These are phyloP conservation scores for Phoenix dactylifera DNA, from an alignment of 176 grass and related monocot species.

Conservation along the genomic window DNA sequence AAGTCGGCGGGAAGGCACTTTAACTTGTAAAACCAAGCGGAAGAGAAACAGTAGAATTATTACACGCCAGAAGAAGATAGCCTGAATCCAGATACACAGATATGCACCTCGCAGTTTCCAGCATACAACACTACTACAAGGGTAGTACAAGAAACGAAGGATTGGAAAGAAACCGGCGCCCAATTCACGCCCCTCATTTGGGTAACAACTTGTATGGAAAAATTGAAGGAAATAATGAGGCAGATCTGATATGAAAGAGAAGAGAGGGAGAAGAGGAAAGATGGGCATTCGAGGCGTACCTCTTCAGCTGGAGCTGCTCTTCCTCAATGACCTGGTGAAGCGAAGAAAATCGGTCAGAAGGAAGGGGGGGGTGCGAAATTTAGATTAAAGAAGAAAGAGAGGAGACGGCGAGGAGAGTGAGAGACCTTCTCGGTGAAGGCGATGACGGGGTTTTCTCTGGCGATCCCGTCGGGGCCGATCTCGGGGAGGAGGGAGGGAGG, in stretches of 20 bases:
- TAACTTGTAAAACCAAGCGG: too few relatives aligned
- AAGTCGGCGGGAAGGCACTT: too few relatives aligned
- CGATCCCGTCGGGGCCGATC: constrained; percentile 84
- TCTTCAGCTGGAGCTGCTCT: constrained; percentile 88
- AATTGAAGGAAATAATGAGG: constrained; percentile 9
- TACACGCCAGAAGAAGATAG: too few relatives aligned
- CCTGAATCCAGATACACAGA: too few relatives aligned
- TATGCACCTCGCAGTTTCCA: too few relatives aligned
- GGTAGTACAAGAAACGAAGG: background rate
- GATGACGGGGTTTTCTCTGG: constrained; percentile 57
- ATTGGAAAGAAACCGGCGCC: background rate
- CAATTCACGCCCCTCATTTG: background rate
- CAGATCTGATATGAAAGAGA: background rate
- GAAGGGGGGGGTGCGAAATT: background rate
- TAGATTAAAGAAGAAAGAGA: background rate
- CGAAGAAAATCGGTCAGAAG: background rate
- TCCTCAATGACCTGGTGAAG: constrained; percentile 54
- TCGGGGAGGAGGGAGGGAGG: constrained; percentile 38
- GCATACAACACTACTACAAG: too few relatives aligned
- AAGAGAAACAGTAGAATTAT: too few relatives aligned
- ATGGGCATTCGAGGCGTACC: constrained; percentile 30
- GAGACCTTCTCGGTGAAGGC: constrained; percentile 93
- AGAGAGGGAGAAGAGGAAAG: background rate
- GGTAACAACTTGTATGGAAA: constrained; percentile 3
- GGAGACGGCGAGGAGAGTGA: background rate